Evolutionary conservation across 1,284 basidiomycete genomes (phyloP).

Genomic region (Apiotrichum laibachii): DNA sequence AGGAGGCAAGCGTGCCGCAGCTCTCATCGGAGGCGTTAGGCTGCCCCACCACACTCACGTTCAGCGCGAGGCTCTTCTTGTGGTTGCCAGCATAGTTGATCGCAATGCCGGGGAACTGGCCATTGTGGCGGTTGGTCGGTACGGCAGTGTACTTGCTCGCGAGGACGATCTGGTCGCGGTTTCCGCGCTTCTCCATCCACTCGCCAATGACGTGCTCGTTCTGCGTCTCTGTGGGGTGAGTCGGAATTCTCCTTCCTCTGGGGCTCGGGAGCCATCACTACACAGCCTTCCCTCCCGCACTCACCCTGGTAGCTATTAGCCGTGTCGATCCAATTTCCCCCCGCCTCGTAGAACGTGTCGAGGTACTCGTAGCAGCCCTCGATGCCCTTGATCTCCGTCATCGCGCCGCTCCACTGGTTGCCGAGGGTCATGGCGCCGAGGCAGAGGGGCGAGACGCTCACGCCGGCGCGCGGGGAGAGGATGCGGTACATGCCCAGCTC

Average conservation of each 20-base stretch:
- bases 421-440: slow-evolving; percentile 57
- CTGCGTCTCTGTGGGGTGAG: no score
- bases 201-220: slow-evolving; percentile 50
- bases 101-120: slow-evolving; percentile 18
- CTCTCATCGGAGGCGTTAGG: no score
- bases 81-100: slow-evolving; percentile 50
- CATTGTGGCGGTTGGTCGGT: slow-evolving; percentile 39
- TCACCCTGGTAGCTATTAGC: slow-evolving; percentile 47
- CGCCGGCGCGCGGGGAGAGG: slow-evolving; percentile 52
- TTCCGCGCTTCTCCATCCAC: slow-evolving; percentile 48
- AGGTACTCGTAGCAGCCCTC: slow-evolving; percentile 25
- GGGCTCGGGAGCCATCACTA: no score
- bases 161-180: slow-evolving; percentile 31
- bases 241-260: no score
- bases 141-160: slow-evolving; percentile 36
- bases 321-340: slow-evolving; percentile 50
- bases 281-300: no score
- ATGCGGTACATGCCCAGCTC: slow-evolving; percentile 41
- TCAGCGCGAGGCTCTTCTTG: background rate
- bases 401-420: slow-evolving; percentile 50
- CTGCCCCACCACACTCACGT: no score
- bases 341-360: slow-evolving; percentile 42
- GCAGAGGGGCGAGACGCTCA: slow-evolving; percentile 55
- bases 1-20: no score
- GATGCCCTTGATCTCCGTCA: slow-evolving; percentile 11